Evolutionary conservation across 2,329 filamentous ascomycete genomes (phyloP).

Genomic region (Calonectria pteridis): DNA sequence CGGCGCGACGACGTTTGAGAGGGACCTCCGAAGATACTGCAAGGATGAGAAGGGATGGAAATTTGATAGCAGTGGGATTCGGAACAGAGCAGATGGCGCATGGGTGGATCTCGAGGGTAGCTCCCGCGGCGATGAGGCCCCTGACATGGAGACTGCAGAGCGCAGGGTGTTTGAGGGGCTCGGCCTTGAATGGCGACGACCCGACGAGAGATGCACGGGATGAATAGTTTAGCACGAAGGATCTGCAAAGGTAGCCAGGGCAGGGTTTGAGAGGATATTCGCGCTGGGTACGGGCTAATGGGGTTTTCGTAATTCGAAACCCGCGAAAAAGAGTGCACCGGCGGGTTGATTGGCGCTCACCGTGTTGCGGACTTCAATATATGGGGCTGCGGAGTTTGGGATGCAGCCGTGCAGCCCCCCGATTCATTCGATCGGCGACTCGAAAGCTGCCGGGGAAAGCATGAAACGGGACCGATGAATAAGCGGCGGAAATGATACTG

Average conservation of each 20-base stretch:
- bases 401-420: not conserved
- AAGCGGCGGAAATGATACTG: not conserved
- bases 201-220: conserved; percentile 76
- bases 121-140: conserved; percentile 57
- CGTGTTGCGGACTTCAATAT: not conserved
- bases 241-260: not conserved
- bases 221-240: conserved; percentile 49
- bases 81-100: conserved; percentile 72
- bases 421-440: not conserved
- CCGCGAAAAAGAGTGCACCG: not conserved
- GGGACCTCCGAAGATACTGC: conserved; percentile 85
- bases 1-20: conserved; percentile 89
- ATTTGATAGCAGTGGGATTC: conserved; percentile 91
- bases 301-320: not conserved
- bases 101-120: conserved; percentile 79
- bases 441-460: not conserved
- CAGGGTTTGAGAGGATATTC: not conserved
- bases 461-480: not conserved
- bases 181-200: conserved; percentile 74
- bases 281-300: not conserved
- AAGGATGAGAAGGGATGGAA: conserved; percentile 80
- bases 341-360: not conserved
- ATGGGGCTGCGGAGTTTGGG: conserved; percentile 31
- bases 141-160: conserved; percentile 80
- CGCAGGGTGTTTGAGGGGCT: conserved; percentile 83